Percentiles rank a stretch among this genome's conserved stretches.
These are phyloP conservation scores for Candida sphagnicola DNA, from an alignment of 805 yeast genomes.

Conservation along the genomic window DNA sequence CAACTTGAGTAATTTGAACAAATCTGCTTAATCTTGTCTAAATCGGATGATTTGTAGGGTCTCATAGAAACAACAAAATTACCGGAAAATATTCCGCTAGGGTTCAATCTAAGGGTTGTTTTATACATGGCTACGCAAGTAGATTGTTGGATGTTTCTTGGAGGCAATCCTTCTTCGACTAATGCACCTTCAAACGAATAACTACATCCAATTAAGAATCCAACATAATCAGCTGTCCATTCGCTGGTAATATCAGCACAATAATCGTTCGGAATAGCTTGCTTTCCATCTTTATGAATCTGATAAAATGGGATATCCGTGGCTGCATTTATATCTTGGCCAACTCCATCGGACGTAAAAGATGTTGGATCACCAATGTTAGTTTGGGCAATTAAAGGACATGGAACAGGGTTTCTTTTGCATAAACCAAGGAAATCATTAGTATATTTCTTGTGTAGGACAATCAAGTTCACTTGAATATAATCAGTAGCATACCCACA, in stretches of 20 bases:
- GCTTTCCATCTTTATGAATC: conserved; percentile 27
- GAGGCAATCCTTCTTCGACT: conserved; percentile 21
- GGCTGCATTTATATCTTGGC: conserved; percentile 24
- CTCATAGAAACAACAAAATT: too few relatives aligned
- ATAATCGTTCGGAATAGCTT: conserved; percentile 16
- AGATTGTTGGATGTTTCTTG: conserved; percentile 15
- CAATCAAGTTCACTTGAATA: too few relatives aligned
- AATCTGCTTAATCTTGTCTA: too few relatives aligned
- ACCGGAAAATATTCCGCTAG: conserved; percentile 9
- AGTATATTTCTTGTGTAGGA: too few relatives aligned
- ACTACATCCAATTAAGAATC: conserved; percentile 41
- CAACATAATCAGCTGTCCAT: conserved; percentile 34
- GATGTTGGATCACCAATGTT: too few relatives aligned
- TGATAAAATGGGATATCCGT: conserved; percentile 33
- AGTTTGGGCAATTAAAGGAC: too few relatives aligned
- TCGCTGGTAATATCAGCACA: conserved; percentile 20
- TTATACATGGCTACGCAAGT: conserved; percentile 7
- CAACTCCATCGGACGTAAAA: too few relatives aligned
- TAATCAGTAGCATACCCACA: too few relatives aligned
- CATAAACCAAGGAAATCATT: too few relatives aligned
- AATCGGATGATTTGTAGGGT: too few relatives aligned
- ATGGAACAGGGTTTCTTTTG: too few relatives aligned
- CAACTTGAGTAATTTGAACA: too few relatives aligned
- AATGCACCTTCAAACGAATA: conserved; percentile 37
- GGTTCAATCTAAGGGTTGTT: conserved; percentile 7